Percentiles rank a stretch among this genome's conserved stretches.
Evolutionary conservation across 257 asterid species (phyloP).

Genomic region (Fraxinus excelsior): DNA sequence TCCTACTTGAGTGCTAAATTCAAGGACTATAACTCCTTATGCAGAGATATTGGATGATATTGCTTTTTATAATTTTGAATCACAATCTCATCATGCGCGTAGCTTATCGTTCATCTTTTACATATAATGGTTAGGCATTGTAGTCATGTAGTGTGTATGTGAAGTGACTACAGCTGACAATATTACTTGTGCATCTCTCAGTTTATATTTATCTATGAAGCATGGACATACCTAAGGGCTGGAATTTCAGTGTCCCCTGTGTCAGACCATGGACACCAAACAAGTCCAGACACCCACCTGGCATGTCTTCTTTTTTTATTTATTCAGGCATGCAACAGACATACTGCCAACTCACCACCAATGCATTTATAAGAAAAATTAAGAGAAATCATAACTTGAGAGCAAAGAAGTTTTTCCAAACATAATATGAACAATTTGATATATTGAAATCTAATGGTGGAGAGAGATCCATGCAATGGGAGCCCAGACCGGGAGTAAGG

Average conservation of each 20-base stretch:
- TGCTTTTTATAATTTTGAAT: constrained; percentile 14
- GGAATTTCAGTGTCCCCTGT: background rate
- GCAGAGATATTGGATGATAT: constrained; percentile 5
- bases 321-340: background rate
- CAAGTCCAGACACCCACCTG: too few relatives aligned
- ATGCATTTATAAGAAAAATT: background rate
- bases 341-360: background rate
- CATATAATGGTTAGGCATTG: background rate
- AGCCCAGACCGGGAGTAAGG: background rate
- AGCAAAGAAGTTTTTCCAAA: background rate
- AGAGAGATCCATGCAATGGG: background rate
- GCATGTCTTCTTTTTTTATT: too few relatives aligned
- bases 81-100: background rate
- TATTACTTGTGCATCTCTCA: background rate
- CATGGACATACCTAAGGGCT: background rate
- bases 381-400: background rate
- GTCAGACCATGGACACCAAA: background rate
- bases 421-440: background rate
- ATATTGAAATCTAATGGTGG: background rate
- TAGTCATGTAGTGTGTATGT: background rate
- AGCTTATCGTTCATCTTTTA: background rate
- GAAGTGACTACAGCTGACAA: background rate
- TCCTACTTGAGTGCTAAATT: constrained; percentile 12
- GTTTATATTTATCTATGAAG: background rate
- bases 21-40: constrained; percentile 1